phyloP scores from a whole-genome alignment of 2,329 filamentous ascomycete species.

The Aspergillus terreus region DNA sequence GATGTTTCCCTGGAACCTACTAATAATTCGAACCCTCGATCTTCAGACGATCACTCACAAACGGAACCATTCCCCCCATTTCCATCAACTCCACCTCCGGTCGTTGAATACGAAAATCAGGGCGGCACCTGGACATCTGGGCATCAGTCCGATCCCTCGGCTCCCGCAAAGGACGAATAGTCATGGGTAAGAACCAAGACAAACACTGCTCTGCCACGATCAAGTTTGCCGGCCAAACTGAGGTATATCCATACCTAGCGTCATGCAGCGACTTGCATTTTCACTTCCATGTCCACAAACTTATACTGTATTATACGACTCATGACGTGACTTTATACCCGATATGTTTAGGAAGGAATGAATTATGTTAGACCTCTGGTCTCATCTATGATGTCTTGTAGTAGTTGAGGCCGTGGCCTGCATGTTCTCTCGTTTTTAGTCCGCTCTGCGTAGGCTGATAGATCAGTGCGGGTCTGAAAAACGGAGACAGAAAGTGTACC shows the following conservation, averaged over 20 bases:
- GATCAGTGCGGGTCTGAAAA: conserved; percentile 54
- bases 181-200: background rate
- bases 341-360: conserved; percentile 1
- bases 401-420: background rate
- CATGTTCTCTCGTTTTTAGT: conserved; percentile 57
- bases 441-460: conserved; percentile 49
- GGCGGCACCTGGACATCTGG: background rate
- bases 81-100: conserved; percentile 16
- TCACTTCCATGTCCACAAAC: background rate
- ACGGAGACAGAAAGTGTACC: conserved; percentile 39
- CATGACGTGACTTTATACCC: conserved; percentile 12
- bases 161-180: background rate
- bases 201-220: background rate
- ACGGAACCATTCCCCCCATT: conserved; percentile 35
- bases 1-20: conserved; percentile 2
- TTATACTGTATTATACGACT: conserved; percentile 11
- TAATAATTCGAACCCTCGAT: conserved; percentile 8
- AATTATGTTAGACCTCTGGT: background rate
- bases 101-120: background rate
- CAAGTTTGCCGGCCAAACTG: background rate
- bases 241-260: too few species aligned
- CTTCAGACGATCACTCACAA: conserved; percentile 16
- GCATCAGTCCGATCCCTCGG: background rate
- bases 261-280: background rate
- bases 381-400: background rate